A percentile compares a stretch with the other conserved stretches of the same genome.
Evolutionary conservation across 805 yeast genomes (phyloP).

Genomic region (Candida adriatica): DNA sequence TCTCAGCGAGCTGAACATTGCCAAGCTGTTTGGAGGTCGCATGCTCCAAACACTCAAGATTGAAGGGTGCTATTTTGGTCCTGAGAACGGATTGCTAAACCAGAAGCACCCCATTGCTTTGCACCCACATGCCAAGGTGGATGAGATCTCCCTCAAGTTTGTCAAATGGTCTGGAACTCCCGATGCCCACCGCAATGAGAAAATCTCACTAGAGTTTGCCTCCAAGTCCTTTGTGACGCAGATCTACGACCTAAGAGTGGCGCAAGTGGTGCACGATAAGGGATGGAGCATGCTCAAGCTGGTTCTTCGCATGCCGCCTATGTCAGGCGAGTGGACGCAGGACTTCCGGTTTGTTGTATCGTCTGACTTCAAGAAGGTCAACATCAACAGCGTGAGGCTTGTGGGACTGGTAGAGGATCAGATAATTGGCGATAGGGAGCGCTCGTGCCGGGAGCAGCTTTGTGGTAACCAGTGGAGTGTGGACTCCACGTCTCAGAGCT

Average conservation of each 20-base stretch:
- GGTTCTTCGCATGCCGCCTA: neutral
- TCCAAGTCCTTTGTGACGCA: neutral
- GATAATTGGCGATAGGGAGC: neutral
- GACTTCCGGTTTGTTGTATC: neutral
- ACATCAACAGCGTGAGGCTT: neutral
- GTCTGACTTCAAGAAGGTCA: neutral
- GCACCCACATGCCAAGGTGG: neutral
- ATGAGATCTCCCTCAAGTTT: neutral
- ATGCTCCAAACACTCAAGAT: neutral
- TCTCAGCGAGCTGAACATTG: neutral
- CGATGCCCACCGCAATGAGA: neutral
- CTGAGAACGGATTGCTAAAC: neutral
- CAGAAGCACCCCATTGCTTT: neutral
- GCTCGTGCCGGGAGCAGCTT: neutral
- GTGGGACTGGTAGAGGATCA: neutral
- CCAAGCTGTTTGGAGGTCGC: neutral
- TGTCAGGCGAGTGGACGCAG: neutral
- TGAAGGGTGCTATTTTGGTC: constrained; percentile 1
- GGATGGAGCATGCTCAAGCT: neutral
- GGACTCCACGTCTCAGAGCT: neutral
- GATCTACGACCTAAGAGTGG: neutral
- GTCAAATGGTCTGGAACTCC: neutral
- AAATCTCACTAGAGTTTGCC: neutral
- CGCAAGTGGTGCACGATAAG: neutral
- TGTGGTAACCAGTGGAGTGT: neutral